Evolutionary conservation across 345 rosid genomes (phyloP).

Genomic region (Acer saccharum): DNA sequence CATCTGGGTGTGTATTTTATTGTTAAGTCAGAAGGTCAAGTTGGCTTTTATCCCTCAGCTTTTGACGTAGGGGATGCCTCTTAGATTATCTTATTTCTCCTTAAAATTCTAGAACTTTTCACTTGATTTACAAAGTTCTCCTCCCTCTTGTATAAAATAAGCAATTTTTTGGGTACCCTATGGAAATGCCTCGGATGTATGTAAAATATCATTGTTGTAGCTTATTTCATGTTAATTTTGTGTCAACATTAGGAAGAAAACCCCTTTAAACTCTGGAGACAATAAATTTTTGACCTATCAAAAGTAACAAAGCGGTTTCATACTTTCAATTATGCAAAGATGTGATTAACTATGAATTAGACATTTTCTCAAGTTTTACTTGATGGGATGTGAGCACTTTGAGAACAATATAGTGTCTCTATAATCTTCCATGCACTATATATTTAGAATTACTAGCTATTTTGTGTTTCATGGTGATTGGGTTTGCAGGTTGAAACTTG

Average conservation of each 20-base stretch:
- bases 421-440: background rate
- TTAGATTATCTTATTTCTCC: background rate
- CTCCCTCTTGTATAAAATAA: background rate
- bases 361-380: background rate
- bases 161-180: background rate
- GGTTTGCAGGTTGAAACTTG: conserved; percentile 57
- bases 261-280: background rate
- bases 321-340: background rate
- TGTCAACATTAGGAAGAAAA: background rate
- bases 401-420: background rate
- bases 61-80: background rate
- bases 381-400: background rate
- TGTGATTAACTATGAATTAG: background rate
- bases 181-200: background rate
- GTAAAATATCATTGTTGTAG: background rate
- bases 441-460: background rate
- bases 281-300: background rate
- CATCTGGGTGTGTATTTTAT: background rate
- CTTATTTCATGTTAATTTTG: background rate
- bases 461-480: background rate
- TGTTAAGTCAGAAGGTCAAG: background rate
- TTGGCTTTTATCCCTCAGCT: background rate
- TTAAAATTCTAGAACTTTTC: background rate
- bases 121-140: background rate
- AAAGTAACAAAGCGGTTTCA: background rate